Base-by-base conservation (phyloP, 2,329 filamentous ascomycete species). In the Phaeoacremonium minimum region DNA sequence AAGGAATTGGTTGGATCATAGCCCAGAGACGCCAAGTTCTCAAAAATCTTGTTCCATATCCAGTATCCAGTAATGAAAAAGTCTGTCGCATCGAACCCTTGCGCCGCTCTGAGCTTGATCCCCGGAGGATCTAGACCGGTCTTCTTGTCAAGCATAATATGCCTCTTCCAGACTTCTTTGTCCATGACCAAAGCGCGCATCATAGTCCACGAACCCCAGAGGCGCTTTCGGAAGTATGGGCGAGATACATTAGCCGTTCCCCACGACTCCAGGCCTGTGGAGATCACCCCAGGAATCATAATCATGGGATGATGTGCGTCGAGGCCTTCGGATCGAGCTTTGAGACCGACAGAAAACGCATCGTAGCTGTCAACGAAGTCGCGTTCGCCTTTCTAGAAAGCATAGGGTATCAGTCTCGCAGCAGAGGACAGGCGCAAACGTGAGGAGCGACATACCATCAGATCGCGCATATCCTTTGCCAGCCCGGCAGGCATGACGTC, bases 201-300 rank as follows among this genome's bases (percentile, higher is more conserved):
- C 93, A 98, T 98, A 46, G 80, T 95, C 93, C 94, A 98, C 49
- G 88, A 95, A 5, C 93, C 93, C 93, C 93, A 98, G 33, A 98
- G 66, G 36, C 93, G 75, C 65, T 94, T 95, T 44, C 93, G 76
- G 61, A 98, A 98, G 63, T 97, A 98, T 41, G 84, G 85, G 22
- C 88, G 77, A 7, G 90, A 95, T 29, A 73, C 69, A 53, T 90
- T 86, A 34, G 85, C 81, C 0, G 93, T 97, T 4, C 91, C 88
- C 93, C 93, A 98, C 32, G 88, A 95, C 63, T 98, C 93, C 16
- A 98, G 75, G 2, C 93, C 93, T 0, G 93, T 97, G 0, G 93
- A 97, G 48, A 98, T 98, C 41, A 98, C 93, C 5, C 93, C 93
- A 0, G 93, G 93, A 8, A 98, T 82, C 91, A 98, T 97, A 45